Conservation (phyloP, 2,329 filamentous ascomycete species). For the Scytalidium sp. region DNA sequence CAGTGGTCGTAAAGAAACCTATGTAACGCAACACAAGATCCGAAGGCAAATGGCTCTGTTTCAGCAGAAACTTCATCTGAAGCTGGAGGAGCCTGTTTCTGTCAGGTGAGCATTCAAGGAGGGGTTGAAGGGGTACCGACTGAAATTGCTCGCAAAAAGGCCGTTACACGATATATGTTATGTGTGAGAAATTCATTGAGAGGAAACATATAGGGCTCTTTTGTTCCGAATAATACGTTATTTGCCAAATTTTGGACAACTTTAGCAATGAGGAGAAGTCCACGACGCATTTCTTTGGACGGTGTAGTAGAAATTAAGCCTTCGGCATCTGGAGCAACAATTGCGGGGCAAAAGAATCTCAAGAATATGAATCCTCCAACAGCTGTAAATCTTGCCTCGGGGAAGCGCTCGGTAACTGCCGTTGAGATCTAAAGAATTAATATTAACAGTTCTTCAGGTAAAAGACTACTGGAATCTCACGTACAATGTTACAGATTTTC, state of each 20-base stretch:
- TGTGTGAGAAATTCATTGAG: conserved; percentile 66
- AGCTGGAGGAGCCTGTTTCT: conserved; percentile 43
- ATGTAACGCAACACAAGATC: conserved; percentile 67
- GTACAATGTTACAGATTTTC: conserved; percentile 64
- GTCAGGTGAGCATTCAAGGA: conserved; percentile 8
- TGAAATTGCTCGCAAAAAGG: conserved; percentile 65
- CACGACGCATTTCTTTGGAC: conserved; percentile 67
- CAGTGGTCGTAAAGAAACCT: conserved; percentile 69
- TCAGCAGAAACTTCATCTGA: conserved; percentile 38
- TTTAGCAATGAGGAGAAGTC: conserved; percentile 67
- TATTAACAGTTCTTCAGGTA: conserved; percentile 1
- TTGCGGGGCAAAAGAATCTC: conserved; percentile 70
- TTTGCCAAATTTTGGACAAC: conserved; percentile 70
- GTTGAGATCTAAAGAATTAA: conserved; percentile 50
- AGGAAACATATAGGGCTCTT: conserved; percentile 71
- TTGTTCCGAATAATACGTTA: conserved; percentile 68
- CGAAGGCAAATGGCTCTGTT: conserved; percentile 62
- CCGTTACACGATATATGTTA: conserved; percentile 66
- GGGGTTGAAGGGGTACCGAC: conserved; percentile 36
- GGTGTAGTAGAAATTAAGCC: conserved; percentile 59
- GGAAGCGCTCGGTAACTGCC: conserved; percentile 61
- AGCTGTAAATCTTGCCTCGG: conserved; percentile 69
- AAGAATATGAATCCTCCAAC: conserved; percentile 71
- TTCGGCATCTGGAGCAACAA: conserved; percentile 67
- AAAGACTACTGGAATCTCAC: conserved; percentile 22